Evolutionary conservation across 2,329 filamentous ascomycete genomes (phyloP).

Genomic region (Colletotrichum sojae): DNA sequence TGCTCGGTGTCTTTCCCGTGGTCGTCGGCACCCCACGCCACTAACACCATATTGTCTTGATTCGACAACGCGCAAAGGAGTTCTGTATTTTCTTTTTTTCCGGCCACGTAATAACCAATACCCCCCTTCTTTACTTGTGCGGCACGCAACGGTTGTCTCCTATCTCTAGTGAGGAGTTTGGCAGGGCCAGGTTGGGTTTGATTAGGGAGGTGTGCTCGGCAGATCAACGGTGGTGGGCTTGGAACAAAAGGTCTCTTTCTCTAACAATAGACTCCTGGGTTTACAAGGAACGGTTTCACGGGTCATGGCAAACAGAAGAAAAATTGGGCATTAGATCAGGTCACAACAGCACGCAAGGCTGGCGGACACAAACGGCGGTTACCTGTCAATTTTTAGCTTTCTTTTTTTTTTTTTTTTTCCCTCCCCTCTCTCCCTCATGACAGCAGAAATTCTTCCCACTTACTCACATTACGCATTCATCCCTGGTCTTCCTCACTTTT

Average conservation of each 20-base stretch:
- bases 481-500: slow-evolving; percentile 14
- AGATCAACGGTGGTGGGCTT: not conserved
- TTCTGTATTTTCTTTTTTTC: slow-evolving; percentile 27
- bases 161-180: slow-evolving; percentile 2
- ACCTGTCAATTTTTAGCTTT: slow-evolving; percentile 34
- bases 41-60: not conserved
- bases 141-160: not conserved
- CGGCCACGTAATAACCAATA: slow-evolving; percentile 25
- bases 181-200: not conserved
- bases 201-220: not conserved
- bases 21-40: not conserved
- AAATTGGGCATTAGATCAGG: slow-evolving; percentile 37
- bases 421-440: not conserved
- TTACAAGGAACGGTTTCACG: slow-evolving; percentile 29
- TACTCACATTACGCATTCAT: not conserved
- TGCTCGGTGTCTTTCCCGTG: not conserved
- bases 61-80: slow-evolving; percentile 25
- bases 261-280: slow-evolving; percentile 33
- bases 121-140: slow-evolving; percentile 7
- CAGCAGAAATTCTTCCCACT: slow-evolving; percentile 4
- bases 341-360: slow-evolving; percentile 35
- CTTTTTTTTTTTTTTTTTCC: slow-evolving; percentile 31
- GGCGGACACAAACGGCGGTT: slow-evolving; percentile 30
- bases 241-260: slow-evolving; percentile 21
- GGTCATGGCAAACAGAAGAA: slow-evolving; percentile 35